Conservation (phyloP, 257 asterid species). For the Capsicum chinense region DNA sequence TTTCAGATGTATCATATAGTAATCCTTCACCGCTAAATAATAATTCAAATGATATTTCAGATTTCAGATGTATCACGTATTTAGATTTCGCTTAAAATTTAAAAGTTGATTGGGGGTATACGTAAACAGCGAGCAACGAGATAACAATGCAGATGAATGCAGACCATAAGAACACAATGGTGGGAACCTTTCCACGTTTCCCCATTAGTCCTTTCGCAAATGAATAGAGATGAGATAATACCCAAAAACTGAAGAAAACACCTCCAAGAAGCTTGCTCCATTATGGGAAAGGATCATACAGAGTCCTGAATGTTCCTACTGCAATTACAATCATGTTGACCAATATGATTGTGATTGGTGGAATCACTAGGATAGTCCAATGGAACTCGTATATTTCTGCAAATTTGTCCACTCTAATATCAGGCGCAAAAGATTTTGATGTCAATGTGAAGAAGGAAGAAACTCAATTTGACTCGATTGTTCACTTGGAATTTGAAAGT, state of each 20-base stretch:
- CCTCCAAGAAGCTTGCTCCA: conserved; percentile 90
- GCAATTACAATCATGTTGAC: conserved; percentile 70
- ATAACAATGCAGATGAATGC: conserved; percentile 77
- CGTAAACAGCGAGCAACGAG: conserved; percentile 69
- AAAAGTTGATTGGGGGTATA: conserved; percentile 51
- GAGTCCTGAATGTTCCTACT: conserved; percentile 72
- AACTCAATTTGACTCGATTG: too few species aligned
- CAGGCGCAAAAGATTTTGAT: conserved; percentile 70
- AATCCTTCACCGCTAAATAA: too few species aligned
- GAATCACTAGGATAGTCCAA: conserved; percentile 82
- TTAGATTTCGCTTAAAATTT: too few species aligned
- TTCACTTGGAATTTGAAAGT: too few species aligned
- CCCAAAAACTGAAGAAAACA: conserved; percentile 95
- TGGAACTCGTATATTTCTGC: conserved; percentile 84
- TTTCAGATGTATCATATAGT: too few species aligned
- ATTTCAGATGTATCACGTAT: too few species aligned
- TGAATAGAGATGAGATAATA: conserved; percentile 84
- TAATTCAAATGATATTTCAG: too few species aligned
- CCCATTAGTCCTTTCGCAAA: conserved; percentile 94
- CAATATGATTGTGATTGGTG: conserved; percentile 80
- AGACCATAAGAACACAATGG: conserved; percentile 87
- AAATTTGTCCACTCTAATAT: conserved; percentile 71
- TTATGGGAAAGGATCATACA: conserved; percentile 76
- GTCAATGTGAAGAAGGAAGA: conserved; percentile 61
- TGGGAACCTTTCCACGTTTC: conserved; percentile 76